These are phyloP conservation scores for Stagonosporopsis vannaccii DNA, from an alignment of 2,329 filamentous ascomycete genomes.

Conservation along the genomic window DNA sequence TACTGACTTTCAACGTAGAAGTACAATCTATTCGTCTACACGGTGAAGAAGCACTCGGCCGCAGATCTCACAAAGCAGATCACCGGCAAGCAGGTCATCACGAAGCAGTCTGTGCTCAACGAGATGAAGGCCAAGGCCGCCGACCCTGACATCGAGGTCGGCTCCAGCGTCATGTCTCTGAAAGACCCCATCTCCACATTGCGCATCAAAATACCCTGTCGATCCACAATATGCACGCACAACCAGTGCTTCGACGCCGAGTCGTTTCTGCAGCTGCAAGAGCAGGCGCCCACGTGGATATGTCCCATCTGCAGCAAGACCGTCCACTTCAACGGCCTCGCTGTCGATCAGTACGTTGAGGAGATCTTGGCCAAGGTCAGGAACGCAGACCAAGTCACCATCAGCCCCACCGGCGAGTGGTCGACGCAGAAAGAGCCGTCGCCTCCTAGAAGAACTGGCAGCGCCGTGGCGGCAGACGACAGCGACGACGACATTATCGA, in stretches of 20 bases:
- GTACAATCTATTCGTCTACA: slow-evolving; percentile 68
- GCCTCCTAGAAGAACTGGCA: slow-evolving; percentile 47
- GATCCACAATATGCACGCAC: slow-evolving; percentile 81
- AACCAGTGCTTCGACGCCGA: slow-evolving; percentile 94
- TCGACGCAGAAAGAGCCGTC: slow-evolving; percentile 54
- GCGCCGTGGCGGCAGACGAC: slow-evolving; percentile 50
- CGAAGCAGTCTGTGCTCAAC: slow-evolving; percentile 79
- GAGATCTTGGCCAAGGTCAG: slow-evolving; percentile 82
- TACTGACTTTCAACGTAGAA: slow-evolving; percentile 45
- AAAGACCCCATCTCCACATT: slow-evolving; percentile 92
- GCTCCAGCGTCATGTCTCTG: slow-evolving; percentile 85
- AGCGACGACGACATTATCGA: slow-evolving; percentile 57
- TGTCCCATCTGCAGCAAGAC: slow-evolving; percentile 92
- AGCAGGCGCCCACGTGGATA: slow-evolving; percentile 96
- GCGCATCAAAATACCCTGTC: slow-evolving; percentile 79
- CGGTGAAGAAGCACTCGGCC: slow-evolving; percentile 77
- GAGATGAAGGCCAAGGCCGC: slow-evolving; percentile 83
- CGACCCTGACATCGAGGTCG: slow-evolving; percentile 88
- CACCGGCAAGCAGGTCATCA: slow-evolving; percentile 72
- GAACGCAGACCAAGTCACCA: slow-evolving; percentile 82
- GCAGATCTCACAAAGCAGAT: slow-evolving; percentile 75
- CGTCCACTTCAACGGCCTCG: slow-evolving; percentile 80
- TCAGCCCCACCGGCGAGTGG: slow-evolving; percentile 89
- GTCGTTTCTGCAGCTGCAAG: slow-evolving; percentile 90
- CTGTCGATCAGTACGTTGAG: slow-evolving; percentile 90